Evolutionary conservation across 2,329 filamentous ascomycete genomes (phyloP), one percentile per base, ranked within the genome.

Genomic region (Pseudocercospora macadamiae): DNA sequence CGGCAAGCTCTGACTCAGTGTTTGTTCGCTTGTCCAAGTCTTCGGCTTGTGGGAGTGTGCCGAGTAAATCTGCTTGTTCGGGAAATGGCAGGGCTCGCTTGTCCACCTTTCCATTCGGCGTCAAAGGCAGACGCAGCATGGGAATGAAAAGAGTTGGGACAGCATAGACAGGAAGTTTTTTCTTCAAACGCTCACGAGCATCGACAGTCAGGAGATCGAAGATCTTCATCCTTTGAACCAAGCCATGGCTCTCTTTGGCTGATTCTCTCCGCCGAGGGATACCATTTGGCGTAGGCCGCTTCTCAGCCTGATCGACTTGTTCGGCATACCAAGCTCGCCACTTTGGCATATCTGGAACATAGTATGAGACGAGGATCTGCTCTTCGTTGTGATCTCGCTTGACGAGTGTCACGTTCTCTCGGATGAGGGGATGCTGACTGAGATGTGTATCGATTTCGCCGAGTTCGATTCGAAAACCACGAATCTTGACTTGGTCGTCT

Each of bases 391-490:
- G 87, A 75, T 96, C 88, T 75, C 91, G 86, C 73, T 91, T 85
- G 3, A 97, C 86, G 2, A 97, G 78, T 0, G 93, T 97, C 66
- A 91, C 87, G 75, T 89, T 91, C 65, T 97, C 93, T 37, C 91
- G 83, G 21, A 97, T 84, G 21, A 96, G 77, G 0, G 85, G 86
- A 75, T 90, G 85, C 44, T 86, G 83, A 54, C 86, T 89, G 47
- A 97, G 78, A 73, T 96, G 88, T 39, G 82, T 89, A 74, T 97
- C 93, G 66, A 97, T 97, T 66, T 97, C 95, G 63, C 89, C 89
- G 45, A 97, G 86, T 77, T 99, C 95, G 66, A 99, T 96, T 61
- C 93, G 84, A 82, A 97, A 97, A 1, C 93, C 93, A 60, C 95
- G 89, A 65, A 97, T 93, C 80, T 97, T 99, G 78, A 97, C 90